phyloP scores from a whole-genome alignment of 1,139 yeast genomes.

The Magnusiomyces magnusii region DNA sequence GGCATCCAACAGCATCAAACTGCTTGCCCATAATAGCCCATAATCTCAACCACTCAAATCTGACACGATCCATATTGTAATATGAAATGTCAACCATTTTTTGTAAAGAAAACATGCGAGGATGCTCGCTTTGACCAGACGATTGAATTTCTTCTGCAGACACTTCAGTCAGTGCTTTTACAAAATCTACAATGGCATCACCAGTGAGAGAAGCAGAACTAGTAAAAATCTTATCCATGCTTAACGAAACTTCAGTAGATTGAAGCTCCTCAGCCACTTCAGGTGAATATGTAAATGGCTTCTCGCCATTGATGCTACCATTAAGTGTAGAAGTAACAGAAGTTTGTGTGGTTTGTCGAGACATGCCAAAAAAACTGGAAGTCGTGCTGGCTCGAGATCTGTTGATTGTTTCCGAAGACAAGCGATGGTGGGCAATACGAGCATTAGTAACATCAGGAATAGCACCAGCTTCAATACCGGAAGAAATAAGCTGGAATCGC shows the following conservation, averaged over 20 bases:
- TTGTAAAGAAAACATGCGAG: slow-evolving; percentile 86
- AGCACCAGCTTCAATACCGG: slow-evolving; percentile 77
- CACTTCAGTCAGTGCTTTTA: slow-evolving; percentile 77
- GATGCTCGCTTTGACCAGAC: slow-evolving; percentile 72
- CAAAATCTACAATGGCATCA: slow-evolving; percentile 78
- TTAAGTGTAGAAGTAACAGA: slow-evolving; percentile 1
- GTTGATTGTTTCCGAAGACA: slow-evolving; percentile 40
- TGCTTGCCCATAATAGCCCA: slow-evolving; percentile 94
- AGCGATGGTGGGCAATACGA: slow-evolving; percentile 45
- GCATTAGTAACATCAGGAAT: slow-evolving; percentile 85
- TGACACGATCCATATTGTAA: slow-evolving; percentile 93
- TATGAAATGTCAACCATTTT: slow-evolving; percentile 97
- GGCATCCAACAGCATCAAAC: slow-evolving; percentile 80
- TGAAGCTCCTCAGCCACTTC: slow-evolving; percentile 55
- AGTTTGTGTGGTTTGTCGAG: slow-evolving; percentile 39
- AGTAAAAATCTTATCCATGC: slow-evolving; percentile 81
- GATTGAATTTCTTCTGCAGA: slow-evolving; percentile 88
- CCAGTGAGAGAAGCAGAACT: slow-evolving; percentile 76
- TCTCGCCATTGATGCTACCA: slow-evolving; percentile 7
- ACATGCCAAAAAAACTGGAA: slow-evolving; percentile 9
- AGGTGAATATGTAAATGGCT: slow-evolving; percentile 33
- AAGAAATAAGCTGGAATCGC: slow-evolving; percentile 77
- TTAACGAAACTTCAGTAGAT: slow-evolving; percentile 72
- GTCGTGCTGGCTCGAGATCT: slow-evolving; percentile 10
- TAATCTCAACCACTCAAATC: slow-evolving; percentile 93